These are phyloP conservation scores for Diphasiastrum complanatum DNA, from an alignment of 83 land plant genomes.

Conservation along the genomic window DNA sequence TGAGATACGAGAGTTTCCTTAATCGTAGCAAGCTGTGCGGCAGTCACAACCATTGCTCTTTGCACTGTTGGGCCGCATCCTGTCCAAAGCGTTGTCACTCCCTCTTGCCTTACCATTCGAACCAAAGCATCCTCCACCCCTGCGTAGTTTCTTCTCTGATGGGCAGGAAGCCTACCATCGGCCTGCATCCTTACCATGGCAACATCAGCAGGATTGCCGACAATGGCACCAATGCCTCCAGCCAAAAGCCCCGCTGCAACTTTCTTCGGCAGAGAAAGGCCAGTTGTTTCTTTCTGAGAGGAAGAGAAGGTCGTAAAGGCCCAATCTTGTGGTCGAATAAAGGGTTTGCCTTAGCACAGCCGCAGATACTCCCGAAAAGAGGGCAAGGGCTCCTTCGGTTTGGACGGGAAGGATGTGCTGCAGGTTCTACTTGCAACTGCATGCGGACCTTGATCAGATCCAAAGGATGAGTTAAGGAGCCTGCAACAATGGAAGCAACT, in stretches of 20 bases:
- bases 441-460: too few relatives aligned
- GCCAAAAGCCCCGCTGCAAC: constrained; percentile 55
- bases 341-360: too few relatives aligned
- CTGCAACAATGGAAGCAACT: too few relatives aligned
- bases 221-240: constrained; percentile 61
- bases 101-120: constrained; percentile 49
- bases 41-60: constrained; percentile 77
- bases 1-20: constrained; percentile 44
- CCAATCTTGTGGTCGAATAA: too few relatives aligned
- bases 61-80: constrained; percentile 65
- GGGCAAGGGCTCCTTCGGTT: too few relatives aligned
- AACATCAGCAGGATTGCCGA: constrained; percentile 78
- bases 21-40: constrained; percentile 60
- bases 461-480: too few relatives aligned
- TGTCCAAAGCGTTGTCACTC: constrained; percentile 54
- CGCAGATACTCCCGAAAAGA: too few relatives aligned
- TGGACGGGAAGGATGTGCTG: too few relatives aligned
- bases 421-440: too few relatives aligned
- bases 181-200: constrained; percentile 91
- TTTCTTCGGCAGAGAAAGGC: constrained; percentile 42
- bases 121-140: constrained; percentile 50
- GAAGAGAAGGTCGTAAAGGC: too few relatives aligned
- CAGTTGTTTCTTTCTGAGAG: too few relatives aligned
- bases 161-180: constrained; percentile 53
- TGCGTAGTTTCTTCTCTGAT: constrained; percentile 53